Conservation (phyloP, 495 filamentous ascomycete species). For the Penicillium desertorum region DNA sequence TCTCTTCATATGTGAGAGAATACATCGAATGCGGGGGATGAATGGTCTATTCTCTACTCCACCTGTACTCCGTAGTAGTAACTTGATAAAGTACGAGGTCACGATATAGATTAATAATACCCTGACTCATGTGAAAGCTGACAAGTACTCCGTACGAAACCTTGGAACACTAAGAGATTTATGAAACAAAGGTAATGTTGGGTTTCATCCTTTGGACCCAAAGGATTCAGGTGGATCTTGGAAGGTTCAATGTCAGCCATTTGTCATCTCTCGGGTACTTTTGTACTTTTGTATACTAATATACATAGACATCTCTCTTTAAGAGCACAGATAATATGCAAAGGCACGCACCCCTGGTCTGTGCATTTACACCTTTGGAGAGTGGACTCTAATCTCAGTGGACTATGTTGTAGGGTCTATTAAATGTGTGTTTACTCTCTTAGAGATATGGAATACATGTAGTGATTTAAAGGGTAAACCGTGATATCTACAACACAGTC, state of each 20-base stretch:
- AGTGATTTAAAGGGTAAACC: background rate
- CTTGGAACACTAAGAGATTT: too few relatives aligned
- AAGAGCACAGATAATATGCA: background rate
- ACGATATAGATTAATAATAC: too few relatives aligned
- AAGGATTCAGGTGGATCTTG: too few relatives aligned
- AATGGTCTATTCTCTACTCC: background rate
- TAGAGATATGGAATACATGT: too few relatives aligned
- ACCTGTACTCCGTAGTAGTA: background rate
- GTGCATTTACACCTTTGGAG: background rate
- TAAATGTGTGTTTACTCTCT: background rate
- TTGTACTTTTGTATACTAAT: background rate
- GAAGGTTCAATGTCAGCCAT: background rate
- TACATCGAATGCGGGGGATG: background rate
- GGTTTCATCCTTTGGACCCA: too few relatives aligned
- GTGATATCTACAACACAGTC: background rate
- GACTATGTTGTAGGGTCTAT: background rate
- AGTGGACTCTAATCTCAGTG: background rate
- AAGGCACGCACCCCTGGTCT: slow-evolving; percentile 11
- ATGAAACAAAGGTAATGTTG: too few relatives aligned
- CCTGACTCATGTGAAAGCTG: too few relatives aligned
- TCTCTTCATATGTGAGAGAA: background rate
- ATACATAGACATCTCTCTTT: background rate
- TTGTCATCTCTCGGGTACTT: background rate
- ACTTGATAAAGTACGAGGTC: too few relatives aligned
- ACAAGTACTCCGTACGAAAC: too few relatives aligned